Conservation (phyloP, 73 alveolate genomes). For the Uronychia binucleata region DNA sequence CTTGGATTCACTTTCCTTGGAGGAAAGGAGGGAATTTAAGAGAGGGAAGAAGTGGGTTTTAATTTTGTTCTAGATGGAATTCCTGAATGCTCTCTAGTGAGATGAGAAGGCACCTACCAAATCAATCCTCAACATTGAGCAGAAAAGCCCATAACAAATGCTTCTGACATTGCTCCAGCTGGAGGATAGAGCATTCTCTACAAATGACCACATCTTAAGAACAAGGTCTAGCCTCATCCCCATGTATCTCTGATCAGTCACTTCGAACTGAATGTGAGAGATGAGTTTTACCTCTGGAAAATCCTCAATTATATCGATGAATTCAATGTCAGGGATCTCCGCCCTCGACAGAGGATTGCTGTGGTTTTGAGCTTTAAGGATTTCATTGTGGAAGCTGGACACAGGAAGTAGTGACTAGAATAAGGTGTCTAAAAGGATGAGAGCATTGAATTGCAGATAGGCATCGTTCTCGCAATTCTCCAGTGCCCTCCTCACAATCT, state of each 20-base stretch:
- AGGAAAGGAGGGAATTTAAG: slow-evolving; percentile 31
- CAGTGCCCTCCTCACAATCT: not conserved
- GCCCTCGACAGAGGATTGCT: not conserved
- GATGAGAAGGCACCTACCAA: not conserved
- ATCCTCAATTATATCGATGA: not conserved
- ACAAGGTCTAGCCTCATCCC: slow-evolving; percentile 42
- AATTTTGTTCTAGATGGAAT: slow-evolving; percentile 31
- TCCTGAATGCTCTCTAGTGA: not conserved
- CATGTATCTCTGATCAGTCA: slow-evolving; percentile 41
- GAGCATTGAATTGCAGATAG: slow-evolving; percentile 41
- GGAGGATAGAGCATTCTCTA: slow-evolving; percentile 28
- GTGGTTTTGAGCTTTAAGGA: slow-evolving; percentile 19
- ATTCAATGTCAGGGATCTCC: slow-evolving; percentile 7
- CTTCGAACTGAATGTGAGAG: slow-evolving; percentile 24
- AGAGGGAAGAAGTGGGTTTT: slow-evolving; percentile 38
- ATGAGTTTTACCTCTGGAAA: not conserved
- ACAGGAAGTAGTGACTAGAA: slow-evolving; percentile 56
- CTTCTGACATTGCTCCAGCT: slow-evolving; percentile 60
- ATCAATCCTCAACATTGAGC: slow-evolving; percentile 45
- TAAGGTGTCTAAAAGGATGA: slow-evolving; percentile 47
- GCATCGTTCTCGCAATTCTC: slow-evolving; percentile 34
- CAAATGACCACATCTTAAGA: slow-evolving; percentile 52
- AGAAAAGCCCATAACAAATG: slow-evolving; percentile 44
- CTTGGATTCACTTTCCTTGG: slow-evolving; percentile 62
- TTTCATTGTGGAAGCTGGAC: slow-evolving; percentile 18